These are phyloP conservation scores for Helotiales sp. DNA, from an alignment of 2,329 filamentous ascomycete genomes.

Conservation along the genomic window DNA sequence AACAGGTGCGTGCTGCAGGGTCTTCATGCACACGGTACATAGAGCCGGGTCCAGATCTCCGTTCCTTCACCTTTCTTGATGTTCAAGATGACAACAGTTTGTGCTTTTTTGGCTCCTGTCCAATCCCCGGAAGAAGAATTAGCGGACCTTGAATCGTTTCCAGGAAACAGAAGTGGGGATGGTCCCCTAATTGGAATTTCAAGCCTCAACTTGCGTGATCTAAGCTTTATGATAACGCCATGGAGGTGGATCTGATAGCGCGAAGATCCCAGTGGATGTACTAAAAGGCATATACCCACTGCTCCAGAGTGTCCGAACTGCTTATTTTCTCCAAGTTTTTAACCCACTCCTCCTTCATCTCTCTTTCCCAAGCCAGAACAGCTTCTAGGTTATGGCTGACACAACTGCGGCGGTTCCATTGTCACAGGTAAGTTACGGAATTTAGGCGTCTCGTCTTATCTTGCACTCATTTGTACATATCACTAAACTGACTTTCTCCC, in stretches of 20 bases:
- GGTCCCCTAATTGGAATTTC: no score
- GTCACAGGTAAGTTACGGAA: slow-evolving; percentile 3
- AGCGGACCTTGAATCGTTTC: no score
- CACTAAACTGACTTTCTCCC: neutral
- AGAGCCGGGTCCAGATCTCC: neutral
- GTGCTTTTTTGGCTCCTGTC: no score
- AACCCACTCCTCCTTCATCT: neutral
- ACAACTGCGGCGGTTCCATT: slow-evolving; percentile 1
- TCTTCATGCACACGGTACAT: neutral
- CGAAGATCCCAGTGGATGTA: neutral
- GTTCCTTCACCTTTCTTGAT: neutral
- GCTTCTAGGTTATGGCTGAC: slow-evolving; percentile 1
- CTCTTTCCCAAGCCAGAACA: neutral
- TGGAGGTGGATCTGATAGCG: neutral
- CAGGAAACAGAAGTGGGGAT: no score
- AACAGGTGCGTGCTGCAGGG: no score
- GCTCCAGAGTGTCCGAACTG: neutral
- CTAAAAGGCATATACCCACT: neutral
- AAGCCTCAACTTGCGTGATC: no score
- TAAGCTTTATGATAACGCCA: neutral
- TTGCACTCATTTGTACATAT: neutral
- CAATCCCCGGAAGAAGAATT: no score
- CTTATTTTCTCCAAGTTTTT: neutral
- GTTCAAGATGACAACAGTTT: no score
- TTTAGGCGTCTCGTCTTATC: neutral